Conservation (phyloP, 208 protist genomes). For the Acanthamoeba healyi region DNA sequence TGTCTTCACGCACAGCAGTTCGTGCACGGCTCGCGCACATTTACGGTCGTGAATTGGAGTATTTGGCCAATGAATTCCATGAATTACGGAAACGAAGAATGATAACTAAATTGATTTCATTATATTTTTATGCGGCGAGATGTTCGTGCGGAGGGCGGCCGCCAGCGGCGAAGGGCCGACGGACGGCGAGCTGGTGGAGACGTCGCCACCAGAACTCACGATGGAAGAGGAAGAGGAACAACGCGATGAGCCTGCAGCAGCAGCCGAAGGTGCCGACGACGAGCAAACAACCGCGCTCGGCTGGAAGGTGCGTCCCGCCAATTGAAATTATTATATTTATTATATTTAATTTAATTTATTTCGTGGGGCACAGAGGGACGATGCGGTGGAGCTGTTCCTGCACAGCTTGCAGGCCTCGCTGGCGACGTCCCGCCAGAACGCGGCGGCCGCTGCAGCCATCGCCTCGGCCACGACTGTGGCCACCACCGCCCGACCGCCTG, state of each 20-base stretch:
- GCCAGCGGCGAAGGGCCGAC: neutral
- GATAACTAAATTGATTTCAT: no score
- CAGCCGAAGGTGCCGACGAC: neutral
- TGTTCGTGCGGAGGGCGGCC: neutral
- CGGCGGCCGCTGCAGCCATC: neutral
- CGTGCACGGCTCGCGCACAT: neutral
- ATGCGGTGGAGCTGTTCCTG: neutral
- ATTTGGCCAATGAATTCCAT: no score
- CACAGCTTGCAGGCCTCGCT: slow-evolving; percentile 1
- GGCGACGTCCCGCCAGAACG: neutral
- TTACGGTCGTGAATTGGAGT: no score
- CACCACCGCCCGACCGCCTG: no score
- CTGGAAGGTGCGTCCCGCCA: no score
- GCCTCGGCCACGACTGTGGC: neutral
- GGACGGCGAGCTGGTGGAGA: neutral
- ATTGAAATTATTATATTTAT: no score
- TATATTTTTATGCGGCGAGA: neutral
- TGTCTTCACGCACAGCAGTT: no score
- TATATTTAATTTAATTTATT: no score
- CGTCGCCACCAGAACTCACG: no score
- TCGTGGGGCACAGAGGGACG: neutral
- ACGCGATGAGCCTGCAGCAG: neutral
- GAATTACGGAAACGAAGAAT: no score
- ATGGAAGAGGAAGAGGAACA: no score
- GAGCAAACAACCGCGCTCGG: no score